Evolutionary conservation across 2,329 filamentous ascomycete species (phyloP).

Genomic region (Podosphaera fusca): DNA sequence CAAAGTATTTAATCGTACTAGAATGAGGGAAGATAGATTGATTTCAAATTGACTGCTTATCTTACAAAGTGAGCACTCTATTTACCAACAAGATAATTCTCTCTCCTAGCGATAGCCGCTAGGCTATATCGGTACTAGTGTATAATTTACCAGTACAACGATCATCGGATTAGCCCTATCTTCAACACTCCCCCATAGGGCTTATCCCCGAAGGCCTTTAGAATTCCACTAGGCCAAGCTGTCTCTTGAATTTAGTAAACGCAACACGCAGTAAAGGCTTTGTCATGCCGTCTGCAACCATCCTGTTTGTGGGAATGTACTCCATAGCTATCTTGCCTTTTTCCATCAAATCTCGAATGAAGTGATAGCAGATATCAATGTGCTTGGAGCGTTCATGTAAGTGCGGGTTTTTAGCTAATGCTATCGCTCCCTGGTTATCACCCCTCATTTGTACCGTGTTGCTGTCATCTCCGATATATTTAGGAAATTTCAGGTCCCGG

Average conservation of each 20-base stretch:
- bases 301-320: neutral
- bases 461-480: neutral
- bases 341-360: neutral
- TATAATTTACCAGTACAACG: no score
- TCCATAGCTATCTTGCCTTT: neutral
- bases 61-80: no score
- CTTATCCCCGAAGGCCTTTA: no score
- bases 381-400: neutral
- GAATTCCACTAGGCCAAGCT: no score
- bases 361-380: neutral
- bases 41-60: no score
- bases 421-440: neutral
- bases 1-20: no score
- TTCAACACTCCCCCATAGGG: no score
- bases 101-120: no score
- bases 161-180: no score
- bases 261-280: neutral
- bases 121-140: no score
- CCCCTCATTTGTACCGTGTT: neutral
- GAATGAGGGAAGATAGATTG: no score
- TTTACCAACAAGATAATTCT: no score
- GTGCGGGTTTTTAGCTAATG: neutral
- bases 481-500: neutral
- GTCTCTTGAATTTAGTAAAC: neutral
- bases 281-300: neutral